These are phyloP conservation scores for Colletotrichum tropicicola DNA, from an alignment of 2,329 filamentous ascomycete species.

Conservation along the genomic window DNA sequence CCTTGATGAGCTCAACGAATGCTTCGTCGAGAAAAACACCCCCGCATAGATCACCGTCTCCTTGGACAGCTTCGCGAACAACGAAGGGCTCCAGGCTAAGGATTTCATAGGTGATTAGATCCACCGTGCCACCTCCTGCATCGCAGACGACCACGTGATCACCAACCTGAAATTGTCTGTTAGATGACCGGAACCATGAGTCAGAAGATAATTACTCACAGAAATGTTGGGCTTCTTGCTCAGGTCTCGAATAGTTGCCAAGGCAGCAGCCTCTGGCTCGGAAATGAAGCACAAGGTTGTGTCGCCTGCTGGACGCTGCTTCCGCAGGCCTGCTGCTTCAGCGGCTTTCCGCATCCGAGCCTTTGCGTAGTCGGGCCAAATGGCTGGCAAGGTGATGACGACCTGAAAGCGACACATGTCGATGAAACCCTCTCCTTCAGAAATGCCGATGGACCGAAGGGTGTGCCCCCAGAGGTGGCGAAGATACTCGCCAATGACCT, in stretches of 20 bases:
- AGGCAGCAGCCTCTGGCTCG: conserved; percentile 55
- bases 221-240: conserved; percentile 31
- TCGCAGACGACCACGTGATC: conserved; percentile 44
- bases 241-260: conserved; percentile 45
- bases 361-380: conserved; percentile 52
- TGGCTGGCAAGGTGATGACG: conserved; percentile 54
- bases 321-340: conserved; percentile 45
- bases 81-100: conserved; percentile 32
- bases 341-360: conserved; percentile 47
- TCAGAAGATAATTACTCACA: too few relatives aligned
- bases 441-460: conserved; percentile 35
- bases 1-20: conserved; percentile 41
- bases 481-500: conserved; percentile 44
- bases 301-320: conserved; percentile 32
- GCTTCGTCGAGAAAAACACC: conserved; percentile 49
- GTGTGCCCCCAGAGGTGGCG: conserved; percentile 43
- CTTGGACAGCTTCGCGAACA: conserved; percentile 47
- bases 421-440: conserved; percentile 34
- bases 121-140: conserved; percentile 48
- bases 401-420: conserved; percentile 41
- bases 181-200: too few relatives aligned
- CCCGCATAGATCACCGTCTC: conserved; percentile 49
- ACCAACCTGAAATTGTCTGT: conserved; percentile 29
- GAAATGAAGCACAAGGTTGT: conserved; percentile 47
- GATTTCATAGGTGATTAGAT: conserved; percentile 50